Base-by-base conservation (phyloP, 352 stramenopile species). In the Bremia lactucae region DNA sequence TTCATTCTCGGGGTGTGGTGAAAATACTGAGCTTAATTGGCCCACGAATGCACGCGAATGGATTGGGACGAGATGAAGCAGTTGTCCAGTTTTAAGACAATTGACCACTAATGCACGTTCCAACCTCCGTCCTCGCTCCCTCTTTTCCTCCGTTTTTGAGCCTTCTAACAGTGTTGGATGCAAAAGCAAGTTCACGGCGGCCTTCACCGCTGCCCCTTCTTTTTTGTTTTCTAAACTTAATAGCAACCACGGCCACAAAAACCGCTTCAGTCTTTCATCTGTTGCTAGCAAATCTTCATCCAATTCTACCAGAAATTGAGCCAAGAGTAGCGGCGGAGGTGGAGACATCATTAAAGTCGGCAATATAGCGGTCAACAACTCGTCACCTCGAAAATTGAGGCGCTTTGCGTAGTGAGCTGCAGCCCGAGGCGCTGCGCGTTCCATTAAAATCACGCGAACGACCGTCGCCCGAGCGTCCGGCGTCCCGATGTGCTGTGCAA, bases 341-440 rank as follows among this genome's bases (percentile, higher is more conserved):
- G 5, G 49, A 20, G 25, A 82, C 45, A 49, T 48, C 47, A 23
- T 18, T 33, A 6, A 43, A 20, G 15, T 22, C 13, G 34, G 36
- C 25, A 37, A 18, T 22, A 57, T 10, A 1, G 47, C 36, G 13
- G 9, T 28, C 43, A 85, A 13, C 3, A 79, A 36, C 22, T 73
- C 66, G 22, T 55, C 20, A 2, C 49, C 34, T 4, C 29, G 23
- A 28, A 83, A 10, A 28, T 49, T 40, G 20, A 88, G 52, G 0
- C 76, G 73, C 43, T 72, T 68, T 16, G 69, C 65, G 57, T 88
- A 88, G 42, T 88, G 76, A 14, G 65, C 76, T 2, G 73, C 76
- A 3, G 73, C 73, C 26, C 60, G 61, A 3, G 65, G 63, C n/a
- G 55, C 62, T 22, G 62, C 23, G 11, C 59, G 63, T 6, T 51